Evolutionary conservation across 1,284 basidiomycete genomes (phyloP).

Genomic region (Trametes versicolor): DNA sequence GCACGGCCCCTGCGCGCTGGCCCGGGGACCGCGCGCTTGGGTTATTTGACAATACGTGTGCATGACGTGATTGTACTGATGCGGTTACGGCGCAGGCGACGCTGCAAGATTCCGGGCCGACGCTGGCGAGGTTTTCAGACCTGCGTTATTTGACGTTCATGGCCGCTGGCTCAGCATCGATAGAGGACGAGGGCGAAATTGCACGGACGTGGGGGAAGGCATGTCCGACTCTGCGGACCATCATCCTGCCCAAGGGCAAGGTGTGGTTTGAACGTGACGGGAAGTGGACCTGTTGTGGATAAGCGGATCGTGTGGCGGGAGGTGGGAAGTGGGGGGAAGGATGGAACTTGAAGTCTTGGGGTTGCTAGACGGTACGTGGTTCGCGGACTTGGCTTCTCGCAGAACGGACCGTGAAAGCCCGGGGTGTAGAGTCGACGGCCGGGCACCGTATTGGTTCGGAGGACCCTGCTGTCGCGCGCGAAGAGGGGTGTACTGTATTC

Average conservation of each 20-base stretch:
- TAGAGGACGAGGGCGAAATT: conserved; percentile 47
- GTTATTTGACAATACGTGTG: background rate
- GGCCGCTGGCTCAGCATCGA: conserved; percentile 42
- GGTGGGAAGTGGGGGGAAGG: background rate
- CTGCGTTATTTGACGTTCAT: conserved; percentile 55
- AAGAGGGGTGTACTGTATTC: conserved; percentile 8
- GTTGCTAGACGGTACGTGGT: conserved; percentile 7
- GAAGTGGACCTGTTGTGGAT: conserved; percentile 40
- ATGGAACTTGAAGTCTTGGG: background rate
- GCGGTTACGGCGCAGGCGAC: conserved; percentile 40
- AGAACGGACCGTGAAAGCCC: background rate
- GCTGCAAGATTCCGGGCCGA: conserved; percentile 40
- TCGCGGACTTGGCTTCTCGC: background rate
- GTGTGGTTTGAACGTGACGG: conserved; percentile 50
- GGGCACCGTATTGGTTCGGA: background rate
- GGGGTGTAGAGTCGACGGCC: background rate
- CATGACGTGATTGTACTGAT: background rate
- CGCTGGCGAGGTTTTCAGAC: conserved; percentile 44
- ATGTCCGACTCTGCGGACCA: conserved; percentile 53
- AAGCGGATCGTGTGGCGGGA: conserved; percentile 1
- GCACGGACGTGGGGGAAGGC: conserved; percentile 50
- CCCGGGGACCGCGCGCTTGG: background rate
- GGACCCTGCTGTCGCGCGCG: background rate
- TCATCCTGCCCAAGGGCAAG: conserved; percentile 54
- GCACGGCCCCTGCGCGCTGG: background rate